phyloP scores from a whole-genome alignment of 495 filamentous ascomycete genomes.

The Pyronema omphalodes region DNA sequence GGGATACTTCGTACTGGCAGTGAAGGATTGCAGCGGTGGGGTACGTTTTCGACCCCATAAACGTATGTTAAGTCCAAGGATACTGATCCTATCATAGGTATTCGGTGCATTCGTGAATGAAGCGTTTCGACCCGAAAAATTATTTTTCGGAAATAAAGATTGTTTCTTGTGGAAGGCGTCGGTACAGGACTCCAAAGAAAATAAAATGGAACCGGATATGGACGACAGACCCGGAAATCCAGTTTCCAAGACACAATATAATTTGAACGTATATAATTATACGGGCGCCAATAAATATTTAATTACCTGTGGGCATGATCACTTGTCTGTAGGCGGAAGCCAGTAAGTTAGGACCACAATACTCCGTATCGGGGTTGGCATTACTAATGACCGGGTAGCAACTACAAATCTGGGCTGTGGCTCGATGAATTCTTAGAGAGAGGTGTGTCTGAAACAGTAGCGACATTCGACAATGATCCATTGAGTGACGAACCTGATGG shows the following conservation, averaged over 20 bases:
- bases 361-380: not conserved
- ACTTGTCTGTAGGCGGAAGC: conserved; percentile 70
- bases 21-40: conserved; percentile 54
- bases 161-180: conserved; percentile 88
- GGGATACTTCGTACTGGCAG: conserved; percentile 71
- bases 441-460: conserved; percentile 60
- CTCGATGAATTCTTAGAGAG: conserved; percentile 73
- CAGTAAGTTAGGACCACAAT: conserved; percentile 23
- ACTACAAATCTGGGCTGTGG: conserved; percentile 87
- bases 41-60: conserved; percentile 30
- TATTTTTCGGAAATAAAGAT: conserved; percentile 86
- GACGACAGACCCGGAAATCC: not conserved
- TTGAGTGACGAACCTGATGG: conserved; percentile 74
- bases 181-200: conserved; percentile 13
- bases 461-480: conserved; percentile 88
- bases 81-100: conserved; percentile 31
- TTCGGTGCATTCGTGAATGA: conserved; percentile 95
- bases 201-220: conserved; percentile 33
- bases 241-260: conserved; percentile 30
- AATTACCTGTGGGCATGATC: conserved; percentile 80
- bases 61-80: conserved; percentile 1
- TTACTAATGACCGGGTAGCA: conserved; percentile 29
- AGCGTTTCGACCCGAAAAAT: conserved; percentile 23
- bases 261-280: conserved; percentile 95
- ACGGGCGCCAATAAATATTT: conserved; percentile 91